Evolutionary conservation across 2,329 filamentous ascomycete genomes (phyloP), one percentile per base, ranked within the genome.

Genomic region (Blumeria graminis): DNA sequence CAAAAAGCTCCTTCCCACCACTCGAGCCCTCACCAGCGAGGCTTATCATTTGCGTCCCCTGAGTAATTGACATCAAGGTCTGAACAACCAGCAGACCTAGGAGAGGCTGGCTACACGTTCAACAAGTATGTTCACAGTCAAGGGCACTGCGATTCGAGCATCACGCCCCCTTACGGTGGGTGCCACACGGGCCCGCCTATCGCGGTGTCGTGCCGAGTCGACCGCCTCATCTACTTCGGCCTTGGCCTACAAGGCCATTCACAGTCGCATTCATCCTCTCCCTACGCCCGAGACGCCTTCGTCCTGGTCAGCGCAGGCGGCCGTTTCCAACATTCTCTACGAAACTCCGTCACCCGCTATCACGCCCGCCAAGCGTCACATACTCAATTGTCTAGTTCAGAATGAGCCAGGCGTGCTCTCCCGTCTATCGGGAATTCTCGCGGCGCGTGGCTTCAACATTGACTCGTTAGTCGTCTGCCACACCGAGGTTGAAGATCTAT

Each of bases 341-440:
- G 92, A 98, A 76, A 96, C 89, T 3, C 92, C 92, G 6, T 76
- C 85, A 16, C 86, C 88, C 7, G 89, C 87, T 13, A 76, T 76
- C 64, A 81, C 81, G 28, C 90, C 92, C 8, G 84, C 87, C 48
- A 96, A 94, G 74, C 83, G 89, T 56, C 92, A 98, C 71, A 80
- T 98, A 67, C 82, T 98, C 71, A 98, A 98, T 73, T 98, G 92
- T 69, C 78, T 98, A 60, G 92, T 98, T 59, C 92, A 98, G 71
- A 98, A 98, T 72, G 92, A 98, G 74, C 92, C 92, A 11, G 92
- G 92, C 72, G 92, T 98, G 57, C 76, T 98, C 58, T 96, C 90
- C 55, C 88, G 92, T 59, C 86, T 98, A 9, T 96, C 92, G 0
- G 92, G 92, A 56, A 96, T 98, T 67, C 76, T 98, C 36, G 92